A percentile compares a stretch with the other conserved stretches of the same genome.
These are phyloP conservation scores for Bromus sterilis DNA, from an alignment of 176 grass and related monocot genomes.

Conservation along the genomic window DNA sequence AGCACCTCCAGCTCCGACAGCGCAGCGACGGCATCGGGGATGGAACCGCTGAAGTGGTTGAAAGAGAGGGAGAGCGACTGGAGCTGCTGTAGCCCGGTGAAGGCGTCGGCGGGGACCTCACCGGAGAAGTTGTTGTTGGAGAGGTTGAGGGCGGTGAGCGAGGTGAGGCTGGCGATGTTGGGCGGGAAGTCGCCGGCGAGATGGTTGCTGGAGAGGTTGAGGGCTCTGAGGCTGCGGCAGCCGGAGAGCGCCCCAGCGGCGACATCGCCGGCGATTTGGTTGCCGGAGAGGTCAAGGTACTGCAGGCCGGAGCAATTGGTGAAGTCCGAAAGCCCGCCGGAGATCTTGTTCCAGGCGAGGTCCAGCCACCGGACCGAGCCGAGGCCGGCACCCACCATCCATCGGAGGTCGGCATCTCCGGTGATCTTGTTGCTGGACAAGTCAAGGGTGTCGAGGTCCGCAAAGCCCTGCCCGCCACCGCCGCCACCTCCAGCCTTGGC, in stretches of 20 bases:
- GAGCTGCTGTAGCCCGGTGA: conserved; percentile 49
- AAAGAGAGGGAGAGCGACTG: conserved; percentile 57
- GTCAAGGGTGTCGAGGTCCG: conserved; percentile 49
- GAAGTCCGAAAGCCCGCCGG: conserved; percentile 48
- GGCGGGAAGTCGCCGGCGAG: conserved; percentile 52
- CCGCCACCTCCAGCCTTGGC: neutral
- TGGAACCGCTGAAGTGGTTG: conserved; percentile 65
- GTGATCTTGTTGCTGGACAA: conserved; percentile 70
- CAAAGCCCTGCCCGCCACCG: conserved; percentile 9
- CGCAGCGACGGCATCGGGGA: conserved; percentile 44
- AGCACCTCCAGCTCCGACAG: conserved; percentile 63
- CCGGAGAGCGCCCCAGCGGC: conserved; percentile 30
- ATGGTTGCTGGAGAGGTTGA: conserved; percentile 84
- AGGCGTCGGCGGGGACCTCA: conserved; percentile 39
- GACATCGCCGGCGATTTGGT: conserved; percentile 47
- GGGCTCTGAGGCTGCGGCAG: conserved; percentile 38
- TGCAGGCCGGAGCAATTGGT: conserved; percentile 64
- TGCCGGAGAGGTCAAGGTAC: conserved; percentile 81
- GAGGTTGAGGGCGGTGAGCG: conserved; percentile 54
- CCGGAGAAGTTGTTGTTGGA: conserved; percentile 91
- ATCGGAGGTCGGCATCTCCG: conserved; percentile 44
- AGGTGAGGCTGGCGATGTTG: conserved; percentile 43
- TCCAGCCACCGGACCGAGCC: conserved; percentile 52
- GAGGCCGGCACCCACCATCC: conserved; percentile 42
- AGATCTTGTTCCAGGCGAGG: conserved; percentile 60